Evolutionary conservation across 768 basidiomycete genomes (phyloP).

Genomic region (Suillus plorans): DNA sequence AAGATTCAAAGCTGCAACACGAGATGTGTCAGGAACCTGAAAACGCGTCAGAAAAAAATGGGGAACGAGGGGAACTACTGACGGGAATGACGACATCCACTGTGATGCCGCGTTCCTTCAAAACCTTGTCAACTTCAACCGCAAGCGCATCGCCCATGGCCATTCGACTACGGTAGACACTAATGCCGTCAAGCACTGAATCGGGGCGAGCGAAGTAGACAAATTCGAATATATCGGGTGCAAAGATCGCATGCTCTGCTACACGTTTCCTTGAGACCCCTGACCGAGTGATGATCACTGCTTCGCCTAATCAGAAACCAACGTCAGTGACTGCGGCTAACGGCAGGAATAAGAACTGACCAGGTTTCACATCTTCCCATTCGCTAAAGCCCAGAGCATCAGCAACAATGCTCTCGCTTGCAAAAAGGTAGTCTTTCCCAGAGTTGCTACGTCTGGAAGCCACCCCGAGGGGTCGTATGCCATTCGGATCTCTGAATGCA

Average conservation of each 20-base stretch:
- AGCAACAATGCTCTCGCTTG: constrained; percentile 95
- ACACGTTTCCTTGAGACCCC: constrained; percentile 76
- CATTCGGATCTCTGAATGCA: constrained; percentile 97
- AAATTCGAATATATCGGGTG: constrained; percentile 98
- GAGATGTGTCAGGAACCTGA: constrained; percentile 92
- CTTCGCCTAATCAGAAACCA: constrained; percentile 64
- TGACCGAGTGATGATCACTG: constrained; percentile 88
- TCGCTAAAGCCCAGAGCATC: constrained; percentile 89
- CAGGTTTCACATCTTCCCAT: constrained; percentile 93
- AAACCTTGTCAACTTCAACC: constrained; percentile 75
- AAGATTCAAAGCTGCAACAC: constrained; percentile 93
- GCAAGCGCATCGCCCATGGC: constrained; percentile 98
- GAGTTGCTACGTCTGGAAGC: constrained; percentile 58
- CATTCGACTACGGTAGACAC: constrained; percentile 97
- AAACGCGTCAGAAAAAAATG: background rate
- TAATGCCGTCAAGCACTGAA: constrained; percentile 95
- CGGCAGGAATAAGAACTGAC: constrained; percentile 38
- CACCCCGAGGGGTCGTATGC: constrained; percentile 91
- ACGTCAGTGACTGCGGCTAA: constrained; percentile 8
- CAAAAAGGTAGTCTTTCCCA: constrained; percentile 84
- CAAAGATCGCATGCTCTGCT: constrained; percentile 68
- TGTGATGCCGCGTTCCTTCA: constrained; percentile 62
- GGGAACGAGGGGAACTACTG: constrained; percentile 21
- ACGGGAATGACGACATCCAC: constrained; percentile 98
- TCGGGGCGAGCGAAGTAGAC: constrained; percentile 99